Percentiles rank a stretch among this genome's conserved stretches.
Evolutionary conservation across 2,329 filamentous ascomycete species (phyloP).

Genomic region (Thielaviopsis musarum): DNA sequence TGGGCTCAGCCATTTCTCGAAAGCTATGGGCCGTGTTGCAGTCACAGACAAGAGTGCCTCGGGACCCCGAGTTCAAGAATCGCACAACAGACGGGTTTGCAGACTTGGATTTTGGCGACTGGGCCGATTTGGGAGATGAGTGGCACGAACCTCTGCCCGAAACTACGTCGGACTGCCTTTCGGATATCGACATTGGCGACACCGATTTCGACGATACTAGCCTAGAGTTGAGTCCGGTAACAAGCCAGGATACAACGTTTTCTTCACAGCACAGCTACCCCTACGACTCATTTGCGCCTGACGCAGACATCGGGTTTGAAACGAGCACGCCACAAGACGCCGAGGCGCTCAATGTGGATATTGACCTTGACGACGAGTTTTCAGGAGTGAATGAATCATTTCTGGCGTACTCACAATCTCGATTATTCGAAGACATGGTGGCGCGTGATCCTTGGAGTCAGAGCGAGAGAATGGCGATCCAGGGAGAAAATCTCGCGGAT

Average conservation of each 20-base stretch:
- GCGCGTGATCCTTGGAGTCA: neutral
- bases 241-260: neutral
- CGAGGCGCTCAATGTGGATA: neutral
- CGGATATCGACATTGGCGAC: slow-evolving; percentile 9
- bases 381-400: neutral
- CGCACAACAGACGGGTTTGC: neutral
- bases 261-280: slow-evolving; percentile 1
- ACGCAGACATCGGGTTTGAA: neutral
- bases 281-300: slow-evolving; percentile 1
- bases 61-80: neutral
- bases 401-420: neutral
- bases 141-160: neutral
- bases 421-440: neutral
- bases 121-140: slow-evolving; percentile 3
- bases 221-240: neutral
- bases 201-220: neutral
- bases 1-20: slow-evolving; percentile 1
- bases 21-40: slow-evolving; percentile 10
- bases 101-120: slow-evolving; percentile 2
- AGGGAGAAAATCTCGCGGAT: neutral
- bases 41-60: slow-evolving; percentile 8
- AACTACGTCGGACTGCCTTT: neutral
- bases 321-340: neutral
- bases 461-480: neutral
- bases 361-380: neutral